These are phyloP conservation scores for Hypoxylon lienhwacheense DNA, from an alignment of 495 filamentous ascomycete genomes.

Conservation along the genomic window DNA sequence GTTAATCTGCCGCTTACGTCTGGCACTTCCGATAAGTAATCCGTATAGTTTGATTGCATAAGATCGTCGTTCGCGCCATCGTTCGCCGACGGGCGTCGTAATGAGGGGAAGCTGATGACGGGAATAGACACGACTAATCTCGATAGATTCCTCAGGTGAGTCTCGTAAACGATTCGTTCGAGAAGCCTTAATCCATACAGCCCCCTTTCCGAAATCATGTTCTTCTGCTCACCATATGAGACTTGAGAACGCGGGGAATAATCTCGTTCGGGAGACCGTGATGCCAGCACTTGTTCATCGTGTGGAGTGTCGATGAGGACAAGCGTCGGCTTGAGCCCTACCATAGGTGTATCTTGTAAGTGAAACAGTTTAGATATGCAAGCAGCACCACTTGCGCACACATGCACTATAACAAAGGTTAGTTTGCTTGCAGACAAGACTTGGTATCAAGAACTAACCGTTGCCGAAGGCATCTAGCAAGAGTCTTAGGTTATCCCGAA, in stretches of 20 bases:
- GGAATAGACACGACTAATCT: slow-evolving; percentile 75
- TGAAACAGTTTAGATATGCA: slow-evolving; percentile 70
- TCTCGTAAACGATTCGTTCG: slow-evolving; percentile 67
- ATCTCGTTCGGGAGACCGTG: slow-evolving; percentile 45
- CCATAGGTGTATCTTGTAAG: slow-evolving; percentile 63
- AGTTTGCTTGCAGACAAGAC: slow-evolving; percentile 15
- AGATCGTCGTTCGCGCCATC: slow-evolving; percentile 42
- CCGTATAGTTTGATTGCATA: slow-evolving; percentile 21
- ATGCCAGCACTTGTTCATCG: slow-evolving; percentile 50
- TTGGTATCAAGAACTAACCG: slow-evolving; percentile 40
- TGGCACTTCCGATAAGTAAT: slow-evolving; percentile 16
- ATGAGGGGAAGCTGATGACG: slow-evolving; percentile 52
- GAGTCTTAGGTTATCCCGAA: slow-evolving; percentile 51
- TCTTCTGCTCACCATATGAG: slow-evolving; percentile 38
- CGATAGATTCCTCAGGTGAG: slow-evolving; percentile 69
- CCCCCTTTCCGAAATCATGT: slow-evolving; percentile 52
- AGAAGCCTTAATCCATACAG: slow-evolving; percentile 70
- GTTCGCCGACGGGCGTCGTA: slow-evolving; percentile 30
- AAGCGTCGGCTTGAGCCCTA: slow-evolving; percentile 69
- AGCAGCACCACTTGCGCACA: slow-evolving; percentile 69
- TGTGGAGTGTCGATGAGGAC: slow-evolving; percentile 73
- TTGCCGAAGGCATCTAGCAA: slow-evolving; percentile 54
- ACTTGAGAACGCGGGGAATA: slow-evolving; percentile 41
- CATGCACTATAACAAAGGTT: slow-evolving; percentile 60
- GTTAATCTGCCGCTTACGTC: slow-evolving; percentile 37